Conservation (phyloP, 139 green algal genomes). For the Coelastrella sp. region DNA sequence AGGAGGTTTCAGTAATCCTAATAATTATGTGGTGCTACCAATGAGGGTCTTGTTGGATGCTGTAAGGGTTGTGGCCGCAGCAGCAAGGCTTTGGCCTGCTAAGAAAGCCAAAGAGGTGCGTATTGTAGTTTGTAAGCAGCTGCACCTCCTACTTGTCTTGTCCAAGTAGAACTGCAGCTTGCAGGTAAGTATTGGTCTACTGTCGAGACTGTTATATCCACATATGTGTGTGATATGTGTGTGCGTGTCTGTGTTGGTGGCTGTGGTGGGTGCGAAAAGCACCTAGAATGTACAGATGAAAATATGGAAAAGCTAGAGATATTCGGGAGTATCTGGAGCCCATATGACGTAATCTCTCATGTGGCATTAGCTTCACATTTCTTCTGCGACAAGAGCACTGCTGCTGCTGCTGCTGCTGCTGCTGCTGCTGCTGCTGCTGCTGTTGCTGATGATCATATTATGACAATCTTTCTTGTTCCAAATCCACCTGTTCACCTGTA, state of each 20-base stretch:
- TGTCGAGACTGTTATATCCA: neutral
- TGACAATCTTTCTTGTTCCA: neutral
- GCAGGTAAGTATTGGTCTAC: too few relatives aligned
- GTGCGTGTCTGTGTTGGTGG: neutral
- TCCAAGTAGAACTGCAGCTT: neutral
- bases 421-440: neutral
- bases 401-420: too few relatives aligned
- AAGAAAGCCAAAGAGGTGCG: constrained; percentile 29
- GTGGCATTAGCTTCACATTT: too few relatives aligned
- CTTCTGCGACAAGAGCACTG: too few relatives aligned
- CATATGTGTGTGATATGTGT: neutral
- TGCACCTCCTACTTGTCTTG: neutral
- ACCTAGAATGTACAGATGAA: too few relatives aligned
- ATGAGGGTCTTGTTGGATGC: constrained; percentile 39
- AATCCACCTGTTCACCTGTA: neutral
- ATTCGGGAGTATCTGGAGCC: too few relatives aligned
- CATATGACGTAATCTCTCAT: too few relatives aligned
- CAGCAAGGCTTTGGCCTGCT: neutral
- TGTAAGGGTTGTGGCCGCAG: constrained; percentile 19
- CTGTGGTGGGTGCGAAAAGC: too few relatives aligned
- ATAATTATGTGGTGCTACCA: constrained; percentile 59
- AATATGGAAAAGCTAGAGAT: too few relatives aligned
- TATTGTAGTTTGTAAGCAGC: too few relatives aligned
- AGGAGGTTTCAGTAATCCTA: constrained; percentile 26
- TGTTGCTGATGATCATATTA: too few relatives aligned